phyloP scores from a whole-genome alignment of 371 early-diverging fungal species.

The Umbelopsis sp. region DNA sequence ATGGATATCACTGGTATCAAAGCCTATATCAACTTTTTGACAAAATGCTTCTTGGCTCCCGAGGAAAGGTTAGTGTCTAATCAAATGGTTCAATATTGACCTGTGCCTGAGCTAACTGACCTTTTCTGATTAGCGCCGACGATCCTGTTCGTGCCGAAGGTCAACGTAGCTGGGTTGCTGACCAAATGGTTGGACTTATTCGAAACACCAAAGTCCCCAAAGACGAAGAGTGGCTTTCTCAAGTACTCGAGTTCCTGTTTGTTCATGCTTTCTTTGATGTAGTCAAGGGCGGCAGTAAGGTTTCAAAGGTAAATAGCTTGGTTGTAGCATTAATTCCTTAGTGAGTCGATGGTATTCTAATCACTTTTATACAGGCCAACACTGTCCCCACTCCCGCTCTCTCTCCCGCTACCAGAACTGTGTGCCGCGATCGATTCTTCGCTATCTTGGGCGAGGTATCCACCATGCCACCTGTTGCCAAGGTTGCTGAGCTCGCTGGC shows the following conservation, averaged over 20 bases:
- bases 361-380: constrained; percentile 31
- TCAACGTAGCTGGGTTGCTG: constrained; percentile 78
- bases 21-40: constrained; percentile 74
- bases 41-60: constrained; percentile 60
- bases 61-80: constrained; percentile 18
- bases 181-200: constrained; percentile 79
- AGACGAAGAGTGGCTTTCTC: constrained; percentile 68
- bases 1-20: constrained; percentile 71
- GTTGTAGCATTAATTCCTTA: constrained; percentile 3
- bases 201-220: constrained; percentile 74
- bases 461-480: constrained; percentile 57
- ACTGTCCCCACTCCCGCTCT: constrained; percentile 58
- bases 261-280: constrained; percentile 75
- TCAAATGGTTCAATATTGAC: not conserved
- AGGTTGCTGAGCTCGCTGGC: constrained; percentile 35
- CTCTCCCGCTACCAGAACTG: constrained; percentile 53
- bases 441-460: constrained; percentile 68
- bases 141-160: constrained; percentile 34
- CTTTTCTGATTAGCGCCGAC: not conserved
- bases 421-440: constrained; percentile 66
- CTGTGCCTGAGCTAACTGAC: not conserved
- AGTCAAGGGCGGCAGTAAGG: constrained; percentile 42
- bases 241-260: constrained; percentile 68
- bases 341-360: not conserved
- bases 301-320: constrained; percentile 33